phyloP scores from a whole-genome alignment of 805 yeast genomes.

The Lachancea cidri region DNA sequence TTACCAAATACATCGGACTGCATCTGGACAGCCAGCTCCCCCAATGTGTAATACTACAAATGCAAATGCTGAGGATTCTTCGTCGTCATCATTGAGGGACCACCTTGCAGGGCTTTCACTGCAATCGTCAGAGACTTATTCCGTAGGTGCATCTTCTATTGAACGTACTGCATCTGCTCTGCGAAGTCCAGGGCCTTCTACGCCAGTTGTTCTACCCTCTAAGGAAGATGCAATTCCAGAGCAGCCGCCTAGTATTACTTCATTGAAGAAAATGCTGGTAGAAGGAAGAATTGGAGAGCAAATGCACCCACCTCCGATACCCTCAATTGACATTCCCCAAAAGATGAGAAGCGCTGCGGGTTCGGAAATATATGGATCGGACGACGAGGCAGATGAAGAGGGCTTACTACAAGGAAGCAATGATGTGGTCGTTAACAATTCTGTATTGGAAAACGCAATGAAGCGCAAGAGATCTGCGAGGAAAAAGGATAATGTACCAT shows the following conservation, averaged over 20 bases:
- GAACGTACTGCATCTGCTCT: conserved; percentile 9
- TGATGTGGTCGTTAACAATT: conserved; percentile 9
- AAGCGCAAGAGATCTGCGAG: conserved; percentile 6
- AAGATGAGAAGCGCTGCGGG: conserved; percentile 1
- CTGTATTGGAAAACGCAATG: conserved; percentile 10
- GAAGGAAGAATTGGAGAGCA: conserved; percentile 10
- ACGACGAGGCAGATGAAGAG: conserved; percentile 8
- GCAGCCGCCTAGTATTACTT: conserved; percentile 12
- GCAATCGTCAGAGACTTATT: conserved; percentile 9
- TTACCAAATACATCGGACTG: background rate
- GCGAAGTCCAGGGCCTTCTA: conserved; percentile 19
- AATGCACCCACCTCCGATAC: background rate
- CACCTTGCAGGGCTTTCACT: conserved; percentile 19
- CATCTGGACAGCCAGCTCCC: conserved; percentile 7
- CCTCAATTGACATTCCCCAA: conserved; percentile 6
- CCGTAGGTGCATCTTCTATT: conserved; percentile 3
- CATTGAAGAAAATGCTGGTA: conserved; percentile 19
- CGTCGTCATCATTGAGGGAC: conserved; percentile 13
- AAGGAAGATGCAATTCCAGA: conserved; percentile 17
- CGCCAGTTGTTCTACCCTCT: conserved; percentile 21
- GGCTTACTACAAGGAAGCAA: conserved; percentile 5
- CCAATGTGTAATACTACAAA: conserved; percentile 7
- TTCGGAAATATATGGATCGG: conserved; percentile 6
- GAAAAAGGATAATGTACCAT: conserved; percentile 1
- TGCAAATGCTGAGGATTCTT: conserved; percentile 9